A percentile compares a stretch with the other conserved stretches of the same genome.
Evolutionary conservation across 2,329 filamentous ascomycete genomes (phyloP).

Genomic region (Pseudogymnoascus sp.): DNA sequence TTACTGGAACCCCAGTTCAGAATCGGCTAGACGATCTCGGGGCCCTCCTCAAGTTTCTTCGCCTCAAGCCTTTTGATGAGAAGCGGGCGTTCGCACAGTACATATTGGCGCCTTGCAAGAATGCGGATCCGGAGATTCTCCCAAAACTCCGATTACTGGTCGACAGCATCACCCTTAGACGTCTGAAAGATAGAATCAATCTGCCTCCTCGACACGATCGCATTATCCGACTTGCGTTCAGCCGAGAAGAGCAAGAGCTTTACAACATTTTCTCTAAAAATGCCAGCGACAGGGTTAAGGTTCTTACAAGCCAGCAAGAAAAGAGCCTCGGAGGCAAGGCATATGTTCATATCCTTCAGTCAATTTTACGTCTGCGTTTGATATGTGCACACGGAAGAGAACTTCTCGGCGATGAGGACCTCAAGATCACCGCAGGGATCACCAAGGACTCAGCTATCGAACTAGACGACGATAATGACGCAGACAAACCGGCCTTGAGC

Average conservation of each 20-base stretch:
- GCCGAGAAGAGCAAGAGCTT: conserved; percentile 62
- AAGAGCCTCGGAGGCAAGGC: conserved; percentile 71
- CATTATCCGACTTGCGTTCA: conserved; percentile 68
- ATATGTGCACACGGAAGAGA: conserved; percentile 94
- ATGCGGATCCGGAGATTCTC: conserved; percentile 74
- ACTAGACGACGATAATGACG: conserved; percentile 63
- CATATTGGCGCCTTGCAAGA: conserved; percentile 81
- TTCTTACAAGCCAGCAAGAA: conserved; percentile 58
- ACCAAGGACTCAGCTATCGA: conserved; percentile 83
- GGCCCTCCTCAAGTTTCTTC: conserved; percentile 77
- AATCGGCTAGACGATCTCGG: conserved; percentile 88
- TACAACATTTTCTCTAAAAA: conserved; percentile 82
- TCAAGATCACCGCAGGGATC: conserved; percentile 71
- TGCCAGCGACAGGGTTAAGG: conserved; percentile 70
- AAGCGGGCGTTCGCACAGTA: conserved; percentile 66
- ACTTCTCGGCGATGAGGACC: conserved; percentile 74
- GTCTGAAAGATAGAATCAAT: conserved; percentile 85
- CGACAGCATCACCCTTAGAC: conserved; percentile 86
- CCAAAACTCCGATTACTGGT: conserved; percentile 82
- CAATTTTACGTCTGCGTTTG: conserved; percentile 79
- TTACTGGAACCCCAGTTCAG: conserved; percentile 94
- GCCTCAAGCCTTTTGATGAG: conserved; percentile 78
- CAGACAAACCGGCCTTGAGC: conserved; percentile 47
- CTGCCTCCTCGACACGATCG: conserved; percentile 68
- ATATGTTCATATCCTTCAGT: conserved; percentile 90